These are phyloP conservation scores for Hsuehochloa calcarea DNA, from an alignment of 176 grass and related monocot genomes.

Conservation along the genomic window DNA sequence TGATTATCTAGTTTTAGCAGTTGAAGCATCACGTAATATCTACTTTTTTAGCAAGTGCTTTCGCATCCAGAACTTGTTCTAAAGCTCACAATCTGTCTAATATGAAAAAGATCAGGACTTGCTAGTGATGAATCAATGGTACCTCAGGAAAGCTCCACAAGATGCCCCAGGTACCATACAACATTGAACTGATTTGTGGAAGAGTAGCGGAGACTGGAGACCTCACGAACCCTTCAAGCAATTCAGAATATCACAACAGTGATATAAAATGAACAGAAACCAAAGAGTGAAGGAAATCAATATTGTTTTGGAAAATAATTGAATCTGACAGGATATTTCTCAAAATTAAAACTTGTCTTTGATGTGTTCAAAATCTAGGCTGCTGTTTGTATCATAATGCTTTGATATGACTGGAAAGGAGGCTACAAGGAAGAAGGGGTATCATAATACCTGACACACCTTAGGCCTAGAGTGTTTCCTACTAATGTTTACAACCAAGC, in stretches of 20 bases:
- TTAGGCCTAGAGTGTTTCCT: too few species aligned
- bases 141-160: constrained; percentile 58
- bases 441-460: too few species aligned
- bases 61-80: background rate
- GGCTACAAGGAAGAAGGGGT: background rate
- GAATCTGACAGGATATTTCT: background rate
- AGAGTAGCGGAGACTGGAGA: constrained; percentile 45
- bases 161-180: constrained; percentile 43
- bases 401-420: background rate
- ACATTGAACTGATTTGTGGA: constrained; percentile 43
- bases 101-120: background rate
- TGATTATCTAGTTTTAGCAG: background rate
- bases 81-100: background rate
- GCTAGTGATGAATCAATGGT: background rate
- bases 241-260: background rate
- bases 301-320: background rate
- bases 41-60: background rate
- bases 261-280: background rate
- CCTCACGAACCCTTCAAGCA: constrained; percentile 34
- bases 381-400: background rate
- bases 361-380: background rate
- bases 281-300: background rate
- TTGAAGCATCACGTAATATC: background rate
- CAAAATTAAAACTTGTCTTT: background rate
- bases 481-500: background rate